Conservation (phyloP, 1,284 basidiomycete genomes). For the Schizophyllum amplum region DNA sequence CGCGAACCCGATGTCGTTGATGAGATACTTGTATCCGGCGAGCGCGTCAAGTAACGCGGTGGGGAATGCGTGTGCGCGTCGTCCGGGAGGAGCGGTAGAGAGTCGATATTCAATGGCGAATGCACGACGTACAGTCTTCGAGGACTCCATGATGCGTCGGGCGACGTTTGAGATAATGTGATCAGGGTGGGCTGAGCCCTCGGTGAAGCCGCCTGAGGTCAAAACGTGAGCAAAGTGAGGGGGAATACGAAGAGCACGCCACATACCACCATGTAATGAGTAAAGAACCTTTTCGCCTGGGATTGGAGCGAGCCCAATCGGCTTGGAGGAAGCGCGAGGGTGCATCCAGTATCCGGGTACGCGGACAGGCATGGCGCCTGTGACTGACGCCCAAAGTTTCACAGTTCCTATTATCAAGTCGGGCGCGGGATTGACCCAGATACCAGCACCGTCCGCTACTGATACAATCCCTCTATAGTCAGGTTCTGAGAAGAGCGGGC, state of each 20-base stretch:
- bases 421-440: constrained; percentile 41
- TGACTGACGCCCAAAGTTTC: constrained; percentile 31
- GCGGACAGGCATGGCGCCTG: constrained; percentile 31
- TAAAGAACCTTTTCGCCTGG: constrained; percentile 33
- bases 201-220: too few species aligned
- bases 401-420: constrained; percentile 41
- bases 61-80: constrained; percentile 34
- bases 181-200: too few species aligned
- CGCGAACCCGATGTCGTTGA: constrained; percentile 31
- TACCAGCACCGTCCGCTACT: constrained; percentile 25
- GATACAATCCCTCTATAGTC: constrained; percentile 32
- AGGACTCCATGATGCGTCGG: too few species aligned
- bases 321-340: constrained; percentile 27
- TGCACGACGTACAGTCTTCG: too few species aligned
- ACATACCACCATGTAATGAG: too few species aligned
- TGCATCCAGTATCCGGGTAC: constrained; percentile 54
- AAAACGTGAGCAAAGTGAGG: too few species aligned
- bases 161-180: too few species aligned
- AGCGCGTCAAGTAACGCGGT: constrained; percentile 46
- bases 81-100: constrained; percentile 20
- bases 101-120: constrained; percentile 39
- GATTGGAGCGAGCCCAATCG: constrained; percentile 26
- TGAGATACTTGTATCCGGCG: constrained; percentile 43
- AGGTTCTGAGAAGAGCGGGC: constrained; percentile 24
- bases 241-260: too few species aligned